Base-by-base conservation (phyloP, 257 asterid genomes). In the Solanum pennellii region DNA sequence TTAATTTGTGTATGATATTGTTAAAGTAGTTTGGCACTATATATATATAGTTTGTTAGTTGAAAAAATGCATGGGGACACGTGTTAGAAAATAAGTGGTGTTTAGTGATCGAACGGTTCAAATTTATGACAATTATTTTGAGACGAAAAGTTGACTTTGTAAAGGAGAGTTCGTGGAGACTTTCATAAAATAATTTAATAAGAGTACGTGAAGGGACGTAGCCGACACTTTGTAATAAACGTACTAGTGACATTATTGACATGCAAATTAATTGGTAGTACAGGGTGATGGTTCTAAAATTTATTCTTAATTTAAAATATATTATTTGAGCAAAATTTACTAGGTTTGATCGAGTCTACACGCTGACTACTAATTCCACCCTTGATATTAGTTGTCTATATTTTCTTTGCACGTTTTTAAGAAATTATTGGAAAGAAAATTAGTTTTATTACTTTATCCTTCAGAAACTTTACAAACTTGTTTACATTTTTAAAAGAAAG, bases 181-280 rank as follows among this genome's bases (percentile, higher is more conserved):
- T 49, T 0, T 20, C 76, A 4, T 5, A 3, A 35, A 49, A 92
- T 5, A 88, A 91, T 88, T 41, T 8, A 41, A 41, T 44, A 75
- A 49, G 88, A 88, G 35, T 88, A 87, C 91, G 87, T 86, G 94
- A 87, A 91, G 49, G 90, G 83, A 68, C 90, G 92, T 42, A 39
- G 93, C 95, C 95, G 98, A 94, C 95, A 88, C 6, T 21, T 88
- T 31, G 18, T 66, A 65, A 87, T 86, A 88, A 88, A 82, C 39
- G 84, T 82, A 73, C 83, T 69, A 45, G 10, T 29, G 91, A 44
- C 85, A 87, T 88, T 84, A 87, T 62, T 77, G 62, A 5, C 83
- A 25, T 44, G 42, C 47, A 75, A 71, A 41, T 33, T 42, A 21
- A 25, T 83, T 71, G 2, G 14, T n/a, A 35, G 39, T 35, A 35